Percentiles rank a stretch among this genome's conserved stretches.
phyloP scores from a whole-genome alignment of 176 grass and related monocot species.

The Avena insularis region DNA sequence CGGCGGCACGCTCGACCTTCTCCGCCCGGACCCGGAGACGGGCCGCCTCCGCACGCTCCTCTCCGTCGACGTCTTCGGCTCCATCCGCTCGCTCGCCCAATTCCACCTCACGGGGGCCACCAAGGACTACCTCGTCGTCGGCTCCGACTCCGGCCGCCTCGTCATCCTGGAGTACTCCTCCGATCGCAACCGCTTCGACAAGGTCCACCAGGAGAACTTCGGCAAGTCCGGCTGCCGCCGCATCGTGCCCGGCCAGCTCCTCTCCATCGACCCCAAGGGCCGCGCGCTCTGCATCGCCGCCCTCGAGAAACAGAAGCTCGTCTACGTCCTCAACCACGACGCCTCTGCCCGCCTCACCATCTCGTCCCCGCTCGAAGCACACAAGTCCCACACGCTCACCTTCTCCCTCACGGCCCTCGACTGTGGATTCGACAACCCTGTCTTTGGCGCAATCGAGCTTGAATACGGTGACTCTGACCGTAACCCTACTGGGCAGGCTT shows the following conservation, averaged over 20 bases:
- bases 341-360: slow-evolving; percentile 84
- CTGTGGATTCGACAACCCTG: slow-evolving; percentile 91
- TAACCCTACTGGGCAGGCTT: slow-evolving; percentile 79
- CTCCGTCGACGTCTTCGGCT: slow-evolving; percentile 93
- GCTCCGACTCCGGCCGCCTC: slow-evolving; percentile 90
- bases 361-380: slow-evolving; percentile 92
- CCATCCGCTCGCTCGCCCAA: slow-evolving; percentile 88
- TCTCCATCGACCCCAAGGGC: slow-evolving; percentile 92
- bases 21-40: slow-evolving; percentile 78
- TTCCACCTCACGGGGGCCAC: slow-evolving; percentile 94
- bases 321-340: slow-evolving; percentile 92
- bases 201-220: slow-evolving; percentile 97
- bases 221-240: slow-evolving; percentile 95
- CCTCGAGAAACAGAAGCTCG: slow-evolving; percentile 96
- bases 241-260: slow-evolving; percentile 91
- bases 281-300: slow-evolving; percentile 88
- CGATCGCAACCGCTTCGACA: slow-evolving; percentile 84
- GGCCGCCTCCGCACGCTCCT: slow-evolving; percentile 80
- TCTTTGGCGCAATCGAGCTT: slow-evolving; percentile 91
- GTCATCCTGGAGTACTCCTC: slow-evolving; percentile 94
- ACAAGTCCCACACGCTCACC: slow-evolving; percentile 89
- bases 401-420: slow-evolving; percentile 79
- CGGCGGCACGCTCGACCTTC: slow-evolving; percentile 74
- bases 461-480: slow-evolving; percentile 90
- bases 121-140: slow-evolving; percentile 94